Evolutionary conservation across 1,284 basidiomycete genomes (phyloP), one percentile per base, ranked within the genome.

Genomic region (Sanghuangporus sanghuang): DNA sequence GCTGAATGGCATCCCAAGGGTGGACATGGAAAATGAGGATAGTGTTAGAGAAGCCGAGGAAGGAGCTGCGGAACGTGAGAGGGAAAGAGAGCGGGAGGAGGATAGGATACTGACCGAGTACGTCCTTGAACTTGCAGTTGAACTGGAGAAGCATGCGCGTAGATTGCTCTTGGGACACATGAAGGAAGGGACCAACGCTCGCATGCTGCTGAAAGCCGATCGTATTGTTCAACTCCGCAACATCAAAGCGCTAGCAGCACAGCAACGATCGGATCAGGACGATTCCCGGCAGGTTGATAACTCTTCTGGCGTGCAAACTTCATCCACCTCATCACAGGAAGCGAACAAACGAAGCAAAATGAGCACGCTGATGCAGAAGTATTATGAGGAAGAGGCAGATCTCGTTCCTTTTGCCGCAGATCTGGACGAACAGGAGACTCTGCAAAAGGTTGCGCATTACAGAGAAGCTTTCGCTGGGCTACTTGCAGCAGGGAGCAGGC

Each of bases 151-250:
- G 40, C 64, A 62, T n/a, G 66, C 66, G 18, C 55, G 66, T 11
- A 62, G 64, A 40, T 48, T 67, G 8, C 53, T 67, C 6, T 21
- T 67, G 23, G 54, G 54, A 14, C 49, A 62, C 32, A 54, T 65
- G 56, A 46, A 57, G 14, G 64, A 59, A 35, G 63, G 59, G 35
- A 62, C 53, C 27, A 48, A 38, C 23, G 66, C 61, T 6, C 59
- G 53, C 7, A 62, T 67, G 39, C 53, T 67, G 6, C 54, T 67
- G 36, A 62, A 65, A 39, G 66, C 66, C n/a, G 64, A 67, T 40
- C 64, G 64, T 6, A 63, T 61, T 48, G 61, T 67, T 11, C 66
- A 67, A 39, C 59, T 67, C 11, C 59, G 61, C 16, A 63, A 62
- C 35, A 62, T 67, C n/a, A 59, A 44, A n/a, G 44, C 52, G n/a